Evolutionary conservation across 192 early-diverging fungal species (phyloP), one percentile per base, ranked within the genome.

Genomic region (Linnemannia zychae): DNA sequence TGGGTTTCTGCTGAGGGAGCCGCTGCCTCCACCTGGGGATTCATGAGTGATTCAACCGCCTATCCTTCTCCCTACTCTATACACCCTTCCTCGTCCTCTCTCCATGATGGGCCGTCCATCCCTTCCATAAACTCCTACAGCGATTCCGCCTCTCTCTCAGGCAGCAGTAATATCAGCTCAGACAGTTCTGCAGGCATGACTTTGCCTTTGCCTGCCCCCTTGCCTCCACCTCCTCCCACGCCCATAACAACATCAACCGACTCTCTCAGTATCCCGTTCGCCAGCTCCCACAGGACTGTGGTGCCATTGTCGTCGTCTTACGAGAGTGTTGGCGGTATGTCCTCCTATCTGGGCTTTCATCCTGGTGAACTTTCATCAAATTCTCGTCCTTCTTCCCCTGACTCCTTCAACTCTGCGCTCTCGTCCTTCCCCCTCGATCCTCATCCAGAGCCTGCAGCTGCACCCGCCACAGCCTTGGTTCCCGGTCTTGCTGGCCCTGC

Each of bases 401-500:
- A 80, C 20, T 80, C 78, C 40, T 80, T 80, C 33, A 46, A 60
- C 72, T 80, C 78, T 68, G 78, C 78, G 11, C 63, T 49, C 48
- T 80, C 72, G 7, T 40, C 47, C 34, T 44, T 80, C 48, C 71
- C 47, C 17, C 44, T 46, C 33, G 78, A 80, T 48, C 57, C 40
- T 44, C 40, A 44, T 44, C 12, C 57, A 63, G 57, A 31, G 28
- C 28, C 12, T 31, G 57, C 57, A 9, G 34, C 70, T 4, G 28
- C 31, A 66, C 49, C 66, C 33, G 57, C 53, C 24, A 1, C 46
- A 36, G 48, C 37, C 3, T 40, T 44, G 67, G 31, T 22, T 46
- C 38, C 52, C 4, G 28, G 7, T 76, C 24, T 36, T 24, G 1
- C 17, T n/a, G 31, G 66, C 31, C 13, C 44, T 1, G n/a, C 34